Base-by-base conservation (phyloP, 75 land plant genomes). In the Adiantum capillusveneris region DNA sequence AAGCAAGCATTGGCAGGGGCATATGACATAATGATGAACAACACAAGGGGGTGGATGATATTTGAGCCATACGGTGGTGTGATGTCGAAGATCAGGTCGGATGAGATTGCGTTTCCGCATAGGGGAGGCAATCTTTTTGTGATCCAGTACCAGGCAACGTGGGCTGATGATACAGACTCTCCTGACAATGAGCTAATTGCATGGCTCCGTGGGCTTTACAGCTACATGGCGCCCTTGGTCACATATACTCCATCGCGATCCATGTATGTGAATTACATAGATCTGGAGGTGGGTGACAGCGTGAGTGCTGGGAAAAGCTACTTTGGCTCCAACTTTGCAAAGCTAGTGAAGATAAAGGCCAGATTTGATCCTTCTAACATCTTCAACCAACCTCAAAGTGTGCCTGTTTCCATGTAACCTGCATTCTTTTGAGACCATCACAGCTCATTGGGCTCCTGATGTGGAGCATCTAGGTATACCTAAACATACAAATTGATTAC, bases 211-310 rank as follows among this genome's bases (percentile, higher is more conserved):
- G 51, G 31, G 5, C 26, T 64, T 21, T 64, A 64, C 41, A 29
- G 21, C 22, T 64, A 55, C 63, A 54, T 64, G 66, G 19, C 36
- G n/a, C 66, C 66, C 5, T 64, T 28, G n/a, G 44, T 64, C 1
- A 54, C 66, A 16, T 19, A 29, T 0, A 20, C 25, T 7, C 66
- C 62, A 0, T 41, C 43, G 12, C 14, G 62, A 20, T 14, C 60
- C 22, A 42, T 41, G 11, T 55, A 64, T 64, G 66, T 25, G 3
- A 64, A 54, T 25, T 29, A 64, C 31, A 17, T 64, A 1, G 66
- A 62, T 54, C 37, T 64, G 11, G 66, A 64, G 30, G 22, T 53
- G 18, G 60, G 66, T 7, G 27, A 76, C 69, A 18, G 53, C 39
- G 3, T 55, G 18, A 37, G 46, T 14, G 27, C 61, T 11, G 66